These are phyloP conservation scores for Xanthoceras sorbifolium DNA, from an alignment of 345 rosid species.

Conservation along the genomic window DNA sequence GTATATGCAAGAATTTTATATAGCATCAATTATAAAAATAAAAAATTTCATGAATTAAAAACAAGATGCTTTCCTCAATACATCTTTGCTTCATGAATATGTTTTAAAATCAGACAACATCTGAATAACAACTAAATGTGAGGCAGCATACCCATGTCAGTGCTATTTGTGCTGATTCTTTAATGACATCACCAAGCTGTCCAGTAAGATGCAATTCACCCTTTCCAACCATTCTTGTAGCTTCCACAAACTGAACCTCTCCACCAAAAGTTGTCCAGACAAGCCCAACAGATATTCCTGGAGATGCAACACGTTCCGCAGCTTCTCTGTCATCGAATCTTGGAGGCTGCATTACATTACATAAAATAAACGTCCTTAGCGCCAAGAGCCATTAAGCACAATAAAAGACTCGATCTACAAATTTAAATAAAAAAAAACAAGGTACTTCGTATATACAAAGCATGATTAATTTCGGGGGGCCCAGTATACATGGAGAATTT, in stretches of 20 bases:
- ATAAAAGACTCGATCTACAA: conserved; percentile 4
- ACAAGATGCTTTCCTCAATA: neutral
- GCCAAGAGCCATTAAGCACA: conserved; percentile 1
- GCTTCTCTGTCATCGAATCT: conserved; percentile 89
- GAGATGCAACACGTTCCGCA: conserved; percentile 91
- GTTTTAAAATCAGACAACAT: neutral
- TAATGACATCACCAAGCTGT: conserved; percentile 98
- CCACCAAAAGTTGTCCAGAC: conserved; percentile 99
- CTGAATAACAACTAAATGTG: neutral
- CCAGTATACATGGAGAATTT: conserved; percentile 4
- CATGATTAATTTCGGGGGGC: neutral
- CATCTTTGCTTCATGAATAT: neutral
- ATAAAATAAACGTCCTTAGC: conserved; percentile 17
- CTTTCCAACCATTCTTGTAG: conserved; percentile 83
- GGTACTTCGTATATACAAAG: neutral
- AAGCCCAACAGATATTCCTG: conserved; percentile 94
- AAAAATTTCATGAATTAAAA: conserved; percentile 1
- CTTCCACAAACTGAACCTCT: conserved; percentile 98
- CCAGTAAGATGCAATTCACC: conserved; percentile 98
- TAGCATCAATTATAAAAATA: conserved; percentile 4
- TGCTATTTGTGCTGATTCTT: conserved; percentile 98
- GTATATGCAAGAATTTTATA: conserved; percentile 19
- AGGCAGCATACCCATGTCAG: conserved; percentile 77
- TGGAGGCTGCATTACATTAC: conserved; percentile 75
- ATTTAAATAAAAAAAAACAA: neutral